A percentile compares a stretch with the other conserved stretches of the same genome.
These are phyloP conservation scores for Juncus inflexus DNA, from an alignment of 176 grass and related monocot genomes.

Conservation along the genomic window DNA sequence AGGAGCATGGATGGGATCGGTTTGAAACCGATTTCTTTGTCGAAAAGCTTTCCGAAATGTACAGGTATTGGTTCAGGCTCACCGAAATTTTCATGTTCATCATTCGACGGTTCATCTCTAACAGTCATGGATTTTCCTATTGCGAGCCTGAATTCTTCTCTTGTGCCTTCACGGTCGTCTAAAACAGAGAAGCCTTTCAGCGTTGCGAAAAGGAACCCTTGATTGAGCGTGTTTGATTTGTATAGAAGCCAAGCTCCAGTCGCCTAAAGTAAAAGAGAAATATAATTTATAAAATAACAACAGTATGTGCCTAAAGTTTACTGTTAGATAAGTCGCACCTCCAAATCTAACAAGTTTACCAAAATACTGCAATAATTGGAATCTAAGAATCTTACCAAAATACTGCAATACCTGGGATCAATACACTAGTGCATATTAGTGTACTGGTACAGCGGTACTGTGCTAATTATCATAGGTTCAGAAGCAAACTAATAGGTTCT, in stretches of 20 bases:
- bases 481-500: not conserved
- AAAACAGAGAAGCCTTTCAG: conserved; percentile 96
- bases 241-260: conserved; percentile 89
- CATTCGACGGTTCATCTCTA: conserved; percentile 42
- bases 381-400: no score
- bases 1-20: conserved; percentile 92
- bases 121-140: conserved; percentile 81
- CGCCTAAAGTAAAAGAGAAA: conserved; percentile 38
- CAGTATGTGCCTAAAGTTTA: conserved; percentile 9
- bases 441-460: no score
- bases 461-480: no score
- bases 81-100: conserved; percentile 38
- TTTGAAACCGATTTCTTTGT: conserved; percentile 57
- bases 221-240: conserved; percentile 73
- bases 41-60: conserved; percentile 36
- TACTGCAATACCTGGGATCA: no score
- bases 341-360: no score
- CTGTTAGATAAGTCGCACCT: not conserved
- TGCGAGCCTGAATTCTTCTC: conserved; percentile 90
- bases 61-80: conserved; percentile 36
- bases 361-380: no score
- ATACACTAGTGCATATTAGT: no score
- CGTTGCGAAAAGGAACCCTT: conserved; percentile 85
- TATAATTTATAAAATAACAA: not conserved
- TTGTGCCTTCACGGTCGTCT: conserved; percentile 97